Evolutionary conservation across 1,284 basidiomycete genomes (phyloP), one percentile per base, ranked within the genome.

Genomic region (Ganoderma resinaceum): DNA sequence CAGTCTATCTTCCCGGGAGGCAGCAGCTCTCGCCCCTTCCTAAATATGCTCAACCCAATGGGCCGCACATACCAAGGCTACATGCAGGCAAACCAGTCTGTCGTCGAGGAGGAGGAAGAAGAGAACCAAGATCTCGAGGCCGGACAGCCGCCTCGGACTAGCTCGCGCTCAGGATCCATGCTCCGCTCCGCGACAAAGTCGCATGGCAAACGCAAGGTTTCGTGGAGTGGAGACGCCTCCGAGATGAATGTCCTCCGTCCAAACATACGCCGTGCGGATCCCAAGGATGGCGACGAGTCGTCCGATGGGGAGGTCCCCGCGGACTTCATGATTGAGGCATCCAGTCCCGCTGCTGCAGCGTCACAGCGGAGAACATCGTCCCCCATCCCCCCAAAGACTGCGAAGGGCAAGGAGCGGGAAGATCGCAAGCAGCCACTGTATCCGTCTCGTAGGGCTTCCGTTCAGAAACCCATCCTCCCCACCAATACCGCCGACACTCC

Each of bases 41-140:
- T 95, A 73, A 90, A 90, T 79, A 88, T 93, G 84, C 84, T 95
- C 49, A 95, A 95, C 76, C 93, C 94, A 42, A 90, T 94, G 86
- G 87, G 87, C 72, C 83, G 90, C 76, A 79, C 84, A 68, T 87
- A 91, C 78, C 86, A 90, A 74, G 89, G 93, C 49, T 91, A 94
- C 80, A 82, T 84, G 29, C 89, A 88, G 73, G 89, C 91, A 53
- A 87, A 85, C 76, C 89, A 91, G 77, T 88, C 87, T 35, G 81
- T 89, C 6, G 80, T 88, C 37, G 89, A 91, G 62, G 88, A 89
- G 49, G 83, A 83, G 66, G 81, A 79, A 33, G 81, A 82, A 49
- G 84, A 82, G 33, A 83, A 84, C 63, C 76, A 74, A 46, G 88
- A 89, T 76, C 74, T 89, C 57, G 88, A 90, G 77, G 81, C 84